phyloP scores from a whole-genome alignment of 768 basidiomycete genomes.

The Auricularia sp. region DNA sequence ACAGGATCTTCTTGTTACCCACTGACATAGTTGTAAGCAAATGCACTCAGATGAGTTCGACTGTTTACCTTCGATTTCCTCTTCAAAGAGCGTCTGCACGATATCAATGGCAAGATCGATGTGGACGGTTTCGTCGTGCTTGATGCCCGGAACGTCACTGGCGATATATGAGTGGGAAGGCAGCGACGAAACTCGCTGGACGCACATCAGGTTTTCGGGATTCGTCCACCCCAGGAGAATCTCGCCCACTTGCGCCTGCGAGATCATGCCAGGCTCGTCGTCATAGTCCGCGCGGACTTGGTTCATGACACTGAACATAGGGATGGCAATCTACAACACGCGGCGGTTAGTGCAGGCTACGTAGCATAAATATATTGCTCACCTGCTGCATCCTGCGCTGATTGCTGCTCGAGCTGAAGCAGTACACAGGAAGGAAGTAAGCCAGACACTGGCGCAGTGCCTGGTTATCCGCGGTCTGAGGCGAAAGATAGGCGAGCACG shows the following conservation, averaged over 20 bases:
- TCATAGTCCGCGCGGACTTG: conserved; percentile 54
- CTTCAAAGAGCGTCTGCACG: conserved; percentile 38
- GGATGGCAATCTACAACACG: conserved; percentile 51
- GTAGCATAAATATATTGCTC: conserved; percentile 21
- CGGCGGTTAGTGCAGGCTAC: not conserved
- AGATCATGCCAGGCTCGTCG: conserved; percentile 64
- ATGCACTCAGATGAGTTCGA: not conserved
- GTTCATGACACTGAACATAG: conserved; percentile 52
- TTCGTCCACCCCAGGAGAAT: conserved; percentile 86
- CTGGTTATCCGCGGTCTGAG: conserved; percentile 71
- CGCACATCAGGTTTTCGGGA: conserved; percentile 57
- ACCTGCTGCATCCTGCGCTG: conserved; percentile 59
- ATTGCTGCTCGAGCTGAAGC: conserved; percentile 66
- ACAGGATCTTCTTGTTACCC: conserved; percentile 52
- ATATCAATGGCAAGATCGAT: conserved; percentile 51
- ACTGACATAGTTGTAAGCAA: conserved; percentile 26
- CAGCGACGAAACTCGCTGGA: conserved; percentile 13
- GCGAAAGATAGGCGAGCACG: conserved; percentile 61
- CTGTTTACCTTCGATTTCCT: conserved; percentile 43
- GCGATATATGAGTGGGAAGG: conserved; percentile 3
- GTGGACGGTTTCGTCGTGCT: conserved; percentile 37
- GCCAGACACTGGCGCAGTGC: conserved; percentile 76
- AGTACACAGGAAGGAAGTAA: conserved; percentile 80
- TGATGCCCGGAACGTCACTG: conserved; percentile 34
- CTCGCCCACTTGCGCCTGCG: conserved; percentile 61